Base-by-base conservation (phyloP, 129 eudicot genomes). In the Artemisia tridentata region DNA sequence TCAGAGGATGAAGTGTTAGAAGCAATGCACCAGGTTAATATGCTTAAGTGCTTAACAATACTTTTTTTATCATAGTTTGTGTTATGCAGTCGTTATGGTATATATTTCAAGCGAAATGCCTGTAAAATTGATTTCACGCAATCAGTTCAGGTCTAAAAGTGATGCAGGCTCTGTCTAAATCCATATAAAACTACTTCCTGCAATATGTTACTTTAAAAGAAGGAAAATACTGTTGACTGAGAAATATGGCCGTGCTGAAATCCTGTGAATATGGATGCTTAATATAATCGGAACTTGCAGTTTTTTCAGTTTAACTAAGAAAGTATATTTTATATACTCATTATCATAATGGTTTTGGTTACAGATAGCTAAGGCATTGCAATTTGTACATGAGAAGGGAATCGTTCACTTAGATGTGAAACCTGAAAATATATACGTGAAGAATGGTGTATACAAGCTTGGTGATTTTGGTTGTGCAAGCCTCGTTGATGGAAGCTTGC, bases 381-480 rank as follows among this genome's bases (percentile, higher is more conserved):
- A 92, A 69, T 81, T 50, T 47, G 76, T 86, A 76, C 98, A 92
- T 20, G 86, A 79, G 67, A 86, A 73, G 73, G 98, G 98, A 43
- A 81, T 92, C 46, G 96, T 95, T 45, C 98, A 89, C 78, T 75
- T 92, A 63, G 98, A 92, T 78, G 81, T 92, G 55, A 92, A 92
- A 78, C 96, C 98, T 9, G 98, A 92, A 71, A 92, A 92, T 73
- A 92, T 92, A 72, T 92, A 86, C 70, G 80, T 89, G 21, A 92
- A 85, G 79, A 82, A 85, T 58, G 88, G 88, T 60, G 75, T 80
- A 34, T 86, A 84, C 72, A 92, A 92, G 82, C 96, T 92, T 64
- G 98, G 98, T n/a, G 98, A 92, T 82, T 92, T 92, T 72, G 98
- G 98, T 20, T 88, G 96, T 76, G 95, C 98, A 47, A 92, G 95